These are phyloP conservation scores for Pigoraptor vietnamica DNA, from an alignment of 78 protist species.

Conservation along the genomic window DNA sequence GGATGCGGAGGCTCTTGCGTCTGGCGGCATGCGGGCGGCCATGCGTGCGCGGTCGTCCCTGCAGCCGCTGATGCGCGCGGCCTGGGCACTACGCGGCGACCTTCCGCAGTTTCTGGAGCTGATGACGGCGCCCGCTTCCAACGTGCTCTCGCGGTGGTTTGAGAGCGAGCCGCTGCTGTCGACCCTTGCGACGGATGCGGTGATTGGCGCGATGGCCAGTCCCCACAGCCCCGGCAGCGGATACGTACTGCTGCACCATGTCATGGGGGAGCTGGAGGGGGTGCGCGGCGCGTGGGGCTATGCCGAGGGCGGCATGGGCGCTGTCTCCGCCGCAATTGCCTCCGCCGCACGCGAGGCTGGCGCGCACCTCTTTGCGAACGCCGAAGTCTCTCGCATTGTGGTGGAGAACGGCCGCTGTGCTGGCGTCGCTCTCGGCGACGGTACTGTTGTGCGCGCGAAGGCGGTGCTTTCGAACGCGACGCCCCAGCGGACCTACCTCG, in stretches of 20 bases:
- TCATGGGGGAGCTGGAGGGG: conserved; percentile 51
- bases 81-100: not conserved
- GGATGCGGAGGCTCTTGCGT: not conserved
- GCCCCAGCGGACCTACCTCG: conserved; percentile 23
- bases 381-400: not conserved
- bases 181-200: conserved; percentile 61
- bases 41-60: not conserved
- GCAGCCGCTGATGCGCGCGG: not conserved
- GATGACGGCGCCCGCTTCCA: conserved; percentile 32
- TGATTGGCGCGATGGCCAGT: conserved; percentile 48
- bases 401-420: not conserved
- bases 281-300: conserved; percentile 35
- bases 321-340: conserved; percentile 26
- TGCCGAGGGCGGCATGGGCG: conserved; percentile 60
- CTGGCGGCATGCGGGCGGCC: not conserved
- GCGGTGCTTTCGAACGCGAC: conserved; percentile 22
- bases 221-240: conserved; percentile 34
- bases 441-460: not conserved
- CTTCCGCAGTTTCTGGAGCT: conserved; percentile 1
- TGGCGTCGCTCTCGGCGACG: conserved; percentile 8
- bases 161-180: conserved; percentile 37
- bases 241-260: conserved; percentile 59
- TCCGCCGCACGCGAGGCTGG: conserved; percentile 8
- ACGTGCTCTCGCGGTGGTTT: conserved; percentile 33
- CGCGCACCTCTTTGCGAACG: not conserved